Evolutionary conservation across 495 filamentous ascomycete species (phyloP).

Genomic region (Parmelia sp.): DNA sequence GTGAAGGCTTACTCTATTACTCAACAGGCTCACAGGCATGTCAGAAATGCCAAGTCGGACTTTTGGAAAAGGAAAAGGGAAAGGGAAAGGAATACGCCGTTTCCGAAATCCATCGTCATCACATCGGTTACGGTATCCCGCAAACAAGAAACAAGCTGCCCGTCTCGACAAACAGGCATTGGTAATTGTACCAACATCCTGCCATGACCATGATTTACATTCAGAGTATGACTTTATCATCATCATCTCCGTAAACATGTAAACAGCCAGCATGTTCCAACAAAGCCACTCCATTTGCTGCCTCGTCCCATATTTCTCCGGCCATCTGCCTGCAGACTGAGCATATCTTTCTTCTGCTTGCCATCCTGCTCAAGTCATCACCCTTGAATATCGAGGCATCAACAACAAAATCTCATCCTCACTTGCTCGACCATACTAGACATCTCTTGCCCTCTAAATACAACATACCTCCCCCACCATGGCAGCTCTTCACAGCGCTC

Average conservation of each 20-base stretch:
- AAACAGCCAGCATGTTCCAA: background rate
- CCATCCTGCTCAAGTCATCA: background rate
- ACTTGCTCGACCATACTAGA: background rate
- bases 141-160: background rate
- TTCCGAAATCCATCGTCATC: slow-evolving; percentile 1
- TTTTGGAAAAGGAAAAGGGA: background rate
- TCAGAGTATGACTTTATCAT: no score
- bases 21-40: background rate
- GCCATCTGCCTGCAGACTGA: background rate
- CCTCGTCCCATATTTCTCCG: background rate
- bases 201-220: no score
- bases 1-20: background rate
- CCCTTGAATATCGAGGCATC: background rate
- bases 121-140: background rate
- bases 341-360: background rate
- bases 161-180: background rate
- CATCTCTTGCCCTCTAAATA: slow-evolving; percentile 22
- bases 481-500: slow-evolving; percentile 63
- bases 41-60: background rate
- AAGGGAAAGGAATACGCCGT: background rate
- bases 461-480: slow-evolving; percentile 34
- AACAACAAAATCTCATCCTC: background rate
- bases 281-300: background rate
- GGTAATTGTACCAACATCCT: background rate
- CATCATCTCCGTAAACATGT: no score